Conservation (phyloP, 192 early-diverging fungal species). For the Lobosporangium transversale region DNA sequence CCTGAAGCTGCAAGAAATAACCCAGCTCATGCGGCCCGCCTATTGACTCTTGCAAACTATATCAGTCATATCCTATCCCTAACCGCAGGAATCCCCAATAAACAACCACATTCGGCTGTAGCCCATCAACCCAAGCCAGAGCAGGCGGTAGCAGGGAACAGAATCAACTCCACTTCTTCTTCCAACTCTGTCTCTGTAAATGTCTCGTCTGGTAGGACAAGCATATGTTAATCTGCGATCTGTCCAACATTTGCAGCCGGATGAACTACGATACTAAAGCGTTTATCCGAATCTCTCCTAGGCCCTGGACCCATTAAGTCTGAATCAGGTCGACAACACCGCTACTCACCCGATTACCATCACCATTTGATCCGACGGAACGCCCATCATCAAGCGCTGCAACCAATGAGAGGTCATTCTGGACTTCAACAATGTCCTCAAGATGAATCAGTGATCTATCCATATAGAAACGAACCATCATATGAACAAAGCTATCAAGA, state of each 20-base stretch:
- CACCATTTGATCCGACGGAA: slow-evolving; percentile 2
- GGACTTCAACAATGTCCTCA: background rate
- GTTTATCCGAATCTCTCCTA: background rate
- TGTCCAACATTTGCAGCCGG: no score
- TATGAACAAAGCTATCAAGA: slow-evolving; percentile 11
- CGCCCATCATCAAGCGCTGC: slow-evolving; percentile 1
- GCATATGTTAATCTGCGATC: no score
- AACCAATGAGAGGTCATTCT: background rate
- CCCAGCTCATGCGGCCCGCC: slow-evolving; percentile 10
- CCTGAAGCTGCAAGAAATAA: slow-evolving; percentile 2
- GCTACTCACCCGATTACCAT: slow-evolving; percentile 23
- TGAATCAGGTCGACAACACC: slow-evolving; percentile 17
- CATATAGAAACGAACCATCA: background rate
- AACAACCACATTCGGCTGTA: slow-evolving; percentile 1
- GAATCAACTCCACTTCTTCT: background rate
- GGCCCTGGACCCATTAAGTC: slow-evolving; percentile 27
- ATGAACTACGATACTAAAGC: no score
- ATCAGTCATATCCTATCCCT: slow-evolving; percentile 44
- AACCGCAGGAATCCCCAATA: slow-evolving; percentile 13
- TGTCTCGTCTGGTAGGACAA: no score
- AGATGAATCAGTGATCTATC: background rate
- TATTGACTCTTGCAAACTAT: slow-evolving; percentile 44
- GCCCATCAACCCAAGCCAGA: slow-evolving; percentile 10
- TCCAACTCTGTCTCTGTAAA: background rate
- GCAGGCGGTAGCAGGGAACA: background rate